A percentile compares a stretch with the other conserved stretches of the same genome.
These are phyloP conservation scores for Schwanniomyces sp. DNA, from an alignment of 805 yeast genomes.

Conservation along the genomic window DNA sequence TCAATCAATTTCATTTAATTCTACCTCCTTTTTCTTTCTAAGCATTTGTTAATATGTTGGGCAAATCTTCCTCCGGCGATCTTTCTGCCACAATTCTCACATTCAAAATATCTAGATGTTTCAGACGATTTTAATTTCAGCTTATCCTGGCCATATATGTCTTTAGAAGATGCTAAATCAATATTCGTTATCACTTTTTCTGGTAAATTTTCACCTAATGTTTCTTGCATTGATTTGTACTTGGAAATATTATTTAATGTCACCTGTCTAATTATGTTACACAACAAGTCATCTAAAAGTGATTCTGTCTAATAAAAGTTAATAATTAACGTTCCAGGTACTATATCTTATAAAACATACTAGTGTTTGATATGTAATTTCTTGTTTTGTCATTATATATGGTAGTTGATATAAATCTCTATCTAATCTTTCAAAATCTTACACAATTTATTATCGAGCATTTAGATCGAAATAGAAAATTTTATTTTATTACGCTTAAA, in stretches of 20 bases:
- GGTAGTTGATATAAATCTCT: not conserved
- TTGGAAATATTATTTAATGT: slow-evolving; percentile 23
- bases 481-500: not conserved
- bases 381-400: slow-evolving; percentile 13
- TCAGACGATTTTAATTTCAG: slow-evolving; percentile 44
- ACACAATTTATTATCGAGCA: not conserved
- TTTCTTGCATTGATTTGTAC: slow-evolving; percentile 16
- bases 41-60: slow-evolving; percentile 86
- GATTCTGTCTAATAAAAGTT: slow-evolving; percentile 35
- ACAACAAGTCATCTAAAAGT: slow-evolving; percentile 32
- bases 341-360: slow-evolving; percentile 12
- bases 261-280: slow-evolving; percentile 31
- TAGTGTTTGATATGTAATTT: slow-evolving; percentile 18
- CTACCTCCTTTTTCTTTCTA: slow-evolving; percentile 59
- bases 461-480: not conserved
- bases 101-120: slow-evolving; percentile 61
- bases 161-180: slow-evolving; percentile 25
- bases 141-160: slow-evolving; percentile 53
- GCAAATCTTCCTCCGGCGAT: slow-evolving; percentile 93
- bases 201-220: slow-evolving; percentile 12
- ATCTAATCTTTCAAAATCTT: not conserved
- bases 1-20: no score
- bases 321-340: slow-evolving; percentile 3
- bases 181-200: slow-evolving; percentile 12
- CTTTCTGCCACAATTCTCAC: slow-evolving; percentile 80